phyloP scores from a whole-genome alignment of 257 asterid genomes.

The Ballota nigra region DNA sequence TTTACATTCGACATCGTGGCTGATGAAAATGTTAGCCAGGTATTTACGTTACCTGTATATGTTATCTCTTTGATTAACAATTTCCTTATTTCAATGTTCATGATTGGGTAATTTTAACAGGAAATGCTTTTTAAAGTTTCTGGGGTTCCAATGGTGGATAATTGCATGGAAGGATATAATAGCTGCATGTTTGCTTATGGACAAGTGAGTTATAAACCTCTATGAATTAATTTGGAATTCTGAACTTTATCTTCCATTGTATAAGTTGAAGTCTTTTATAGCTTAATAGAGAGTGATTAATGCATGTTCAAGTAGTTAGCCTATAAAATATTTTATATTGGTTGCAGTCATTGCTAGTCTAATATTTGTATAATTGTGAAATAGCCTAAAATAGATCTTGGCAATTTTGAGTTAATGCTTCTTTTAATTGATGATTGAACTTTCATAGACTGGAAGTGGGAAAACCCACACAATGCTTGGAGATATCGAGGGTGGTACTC shows the following conservation, averaged over 20 bases:
- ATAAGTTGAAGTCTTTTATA: background rate
- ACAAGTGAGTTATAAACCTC: constrained; percentile 64
- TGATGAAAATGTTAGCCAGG: constrained; percentile 95
- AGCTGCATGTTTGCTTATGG: constrained; percentile 99
- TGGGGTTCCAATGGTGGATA: constrained; percentile 97
- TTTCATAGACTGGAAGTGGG: constrained; percentile 90
- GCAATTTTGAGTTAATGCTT: background rate
- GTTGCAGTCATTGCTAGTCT: background rate
- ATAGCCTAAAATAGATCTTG: background rate
- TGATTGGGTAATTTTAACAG: constrained; percentile 38
- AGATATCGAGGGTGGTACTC: constrained; percentile 91
- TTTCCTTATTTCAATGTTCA: constrained; percentile 15
- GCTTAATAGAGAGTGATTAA: background rate
- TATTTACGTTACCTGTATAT: constrained; percentile 10
- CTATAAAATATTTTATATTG: background rate
- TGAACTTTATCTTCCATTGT: background rate
- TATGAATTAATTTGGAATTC: background rate
- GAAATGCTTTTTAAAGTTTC: constrained; percentile 86
- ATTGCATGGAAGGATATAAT: constrained; percentile 93
- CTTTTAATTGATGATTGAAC: background rate
- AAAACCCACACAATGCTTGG: constrained; percentile 99
- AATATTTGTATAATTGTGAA: background rate
- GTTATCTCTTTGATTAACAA: background rate
- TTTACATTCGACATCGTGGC: constrained; percentile 90
- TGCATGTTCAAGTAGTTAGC: background rate